Conservation (phyloP, 2,329 filamentous ascomycete genomes). For the Ilyonectria robusta region DNA sequence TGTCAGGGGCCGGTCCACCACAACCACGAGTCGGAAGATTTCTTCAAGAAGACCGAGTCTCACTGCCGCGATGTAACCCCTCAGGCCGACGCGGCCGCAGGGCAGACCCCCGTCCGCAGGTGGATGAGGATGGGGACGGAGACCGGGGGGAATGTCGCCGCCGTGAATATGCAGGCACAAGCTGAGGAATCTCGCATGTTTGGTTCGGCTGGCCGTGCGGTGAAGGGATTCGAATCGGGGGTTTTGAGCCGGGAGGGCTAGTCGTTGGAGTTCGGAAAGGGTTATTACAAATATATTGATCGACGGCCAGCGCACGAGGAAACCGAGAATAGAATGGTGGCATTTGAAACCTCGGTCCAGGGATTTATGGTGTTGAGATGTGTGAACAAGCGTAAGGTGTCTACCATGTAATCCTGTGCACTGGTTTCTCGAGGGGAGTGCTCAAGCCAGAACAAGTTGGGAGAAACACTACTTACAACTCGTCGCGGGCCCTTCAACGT, state of each 20-base stretch:
- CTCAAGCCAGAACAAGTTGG: background rate
- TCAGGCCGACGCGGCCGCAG: background rate
- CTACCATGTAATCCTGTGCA: too few species aligned
- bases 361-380: too few species aligned
- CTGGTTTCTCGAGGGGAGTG: background rate
- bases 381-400: background rate
- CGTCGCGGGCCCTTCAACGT: background rate
- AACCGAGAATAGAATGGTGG: background rate
- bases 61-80: slow-evolving; percentile 19
- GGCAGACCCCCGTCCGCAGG: slow-evolving; percentile 5
- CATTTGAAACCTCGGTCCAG: background rate
- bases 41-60: slow-evolving; percentile 2
- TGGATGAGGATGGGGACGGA: background rate
- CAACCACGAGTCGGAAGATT: slow-evolving; percentile 20
- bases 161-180: background rate
- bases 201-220: background rate
- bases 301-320: background rate
- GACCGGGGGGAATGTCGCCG: background rate
- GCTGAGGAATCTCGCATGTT: background rate
- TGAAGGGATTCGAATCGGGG: background rate
- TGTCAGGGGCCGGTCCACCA: slow-evolving; percentile 13
- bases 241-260: background rate
- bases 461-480: background rate
- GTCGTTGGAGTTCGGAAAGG: background rate
- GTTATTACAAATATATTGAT: background rate